Base-by-base conservation (phyloP, 495 filamentous ascomycete species). In the Daldinia childiae region DNA sequence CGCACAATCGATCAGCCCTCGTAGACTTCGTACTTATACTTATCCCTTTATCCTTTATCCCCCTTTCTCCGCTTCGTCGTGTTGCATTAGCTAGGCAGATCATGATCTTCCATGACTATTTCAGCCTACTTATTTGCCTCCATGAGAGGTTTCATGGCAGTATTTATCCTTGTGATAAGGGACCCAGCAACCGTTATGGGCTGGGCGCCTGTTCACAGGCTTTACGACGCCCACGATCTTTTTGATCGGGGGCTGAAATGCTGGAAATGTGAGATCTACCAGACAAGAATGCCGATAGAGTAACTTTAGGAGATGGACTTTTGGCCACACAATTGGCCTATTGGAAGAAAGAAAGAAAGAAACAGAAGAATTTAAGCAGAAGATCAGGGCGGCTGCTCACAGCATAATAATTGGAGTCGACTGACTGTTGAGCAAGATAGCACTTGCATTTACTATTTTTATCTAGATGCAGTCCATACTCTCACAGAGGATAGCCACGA, bases 1-100 rank as follows among this genome's bases (percentile, higher is more conserved):
- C 43, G 62, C 61, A 57, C 61, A 41, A 60, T 54, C 50, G 62
- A 60, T 30, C 36, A 64, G 32, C 11, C 73, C 71, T 58, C 58
- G 76, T 78, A 78, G 76, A 69, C 43, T 63, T 54, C 52, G 52
- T 48, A 48, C 64, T 50, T 38, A 38, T 11, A 43, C 24, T 27
- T 27, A 4, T 27, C 26, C 26, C 62, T 61, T 51, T 66, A 39
- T 21, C 6, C 29, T 14, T 14, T 36, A 12, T 32, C 3, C 34
- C 29, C 29, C 39, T 45, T 56, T 59, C 24, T 60, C 26, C 50
- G 4, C 55, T 66, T 62, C 36, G 0, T 55, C 39, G 60, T 50
- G 65, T 57, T 62, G 45, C 58, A 56, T 62, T 41, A 58, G 9
- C 62, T 58, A 48, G 50, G 59, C 56, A 52, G 21, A 29, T n/a